Evolutionary conservation across 306 rosid species (phyloP).

Genomic region (Fragaria iinumae): DNA sequence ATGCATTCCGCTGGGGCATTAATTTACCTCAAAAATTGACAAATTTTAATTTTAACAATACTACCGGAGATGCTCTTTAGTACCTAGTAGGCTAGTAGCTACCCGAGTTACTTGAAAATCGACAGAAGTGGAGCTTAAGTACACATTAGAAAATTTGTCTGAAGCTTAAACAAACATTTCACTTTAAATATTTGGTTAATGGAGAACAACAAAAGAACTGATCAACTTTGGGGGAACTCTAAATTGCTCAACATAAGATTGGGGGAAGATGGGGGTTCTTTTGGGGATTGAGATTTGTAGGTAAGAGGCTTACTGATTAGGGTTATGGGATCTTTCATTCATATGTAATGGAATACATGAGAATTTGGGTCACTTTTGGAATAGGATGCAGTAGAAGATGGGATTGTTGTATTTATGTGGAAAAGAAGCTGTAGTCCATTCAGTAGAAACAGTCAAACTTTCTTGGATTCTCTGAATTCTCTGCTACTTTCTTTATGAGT

Average conservation of each 20-base stretch:
- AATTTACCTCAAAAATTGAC: too few relatives aligned
- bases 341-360: not conserved
- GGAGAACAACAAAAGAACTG: not conserved
- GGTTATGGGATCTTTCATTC: slow-evolving; percentile 16
- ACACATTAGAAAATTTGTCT: not conserved
- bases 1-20: too few relatives aligned
- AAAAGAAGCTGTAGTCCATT: slow-evolving; percentile 10
- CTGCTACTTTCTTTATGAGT: not conserved
- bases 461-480: slow-evolving; percentile 36
- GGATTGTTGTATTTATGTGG: slow-evolving; percentile 9
- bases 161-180: not conserved
- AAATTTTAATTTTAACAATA: too few relatives aligned
- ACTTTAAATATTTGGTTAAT: not conserved
- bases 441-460: slow-evolving; percentile 38
- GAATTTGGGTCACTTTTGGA: slow-evolving; percentile 20
- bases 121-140: not conserved
- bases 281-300: not conserved
- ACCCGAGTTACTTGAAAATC: not conserved
- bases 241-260: too few relatives aligned
- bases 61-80: too few relatives aligned
- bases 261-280: not conserved
- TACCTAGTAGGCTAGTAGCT: too few relatives aligned
- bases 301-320: not conserved
- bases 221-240: too few relatives aligned
- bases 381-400: not conserved